A percentile compares a stretch with the other conserved stretches of the same genome.
Evolutionary conservation across 2,329 filamentous ascomycete species (phyloP).

Genomic region (Clarireedia monteithiana): DNA sequence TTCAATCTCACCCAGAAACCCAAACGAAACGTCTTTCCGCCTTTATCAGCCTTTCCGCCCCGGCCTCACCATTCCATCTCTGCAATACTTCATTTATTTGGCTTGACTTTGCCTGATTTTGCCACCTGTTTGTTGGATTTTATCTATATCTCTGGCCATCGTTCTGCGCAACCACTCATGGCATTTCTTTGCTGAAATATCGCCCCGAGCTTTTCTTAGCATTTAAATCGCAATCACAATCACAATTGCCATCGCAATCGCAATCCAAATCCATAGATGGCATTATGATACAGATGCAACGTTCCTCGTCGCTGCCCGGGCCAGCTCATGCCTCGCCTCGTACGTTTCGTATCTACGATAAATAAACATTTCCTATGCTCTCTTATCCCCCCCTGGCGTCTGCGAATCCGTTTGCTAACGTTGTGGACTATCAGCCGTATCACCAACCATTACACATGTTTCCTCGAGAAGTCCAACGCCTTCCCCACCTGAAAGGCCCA

Average conservation of each 20-base stretch:
- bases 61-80: neutral
- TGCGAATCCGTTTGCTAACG: neutral
- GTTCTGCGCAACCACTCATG: neutral
- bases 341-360: conserved; percentile 20
- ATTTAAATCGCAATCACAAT: neutral
- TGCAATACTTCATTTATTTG: neutral
- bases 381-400: neutral
- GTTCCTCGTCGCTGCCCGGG: conserved; percentile 30
- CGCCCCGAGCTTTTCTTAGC: neutral
- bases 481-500: conserved; percentile 44
- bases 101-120: neutral
- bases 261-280: conserved; percentile 21
- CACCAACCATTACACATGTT: conserved; percentile 42
- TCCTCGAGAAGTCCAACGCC: conserved; percentile 49
- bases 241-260: neutral
- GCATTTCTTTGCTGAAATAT: neutral
- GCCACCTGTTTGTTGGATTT: neutral
- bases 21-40: neutral
- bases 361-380: neutral
- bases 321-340: conserved; percentile 30
- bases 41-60: conserved; percentile 6
- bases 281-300: conserved; percentile 31
- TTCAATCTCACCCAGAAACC: no score
- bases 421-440: conserved; percentile 36
- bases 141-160: neutral